phyloP scores from a whole-genome alignment of 75 land plant genomes.

The Picea glauca region DNA sequence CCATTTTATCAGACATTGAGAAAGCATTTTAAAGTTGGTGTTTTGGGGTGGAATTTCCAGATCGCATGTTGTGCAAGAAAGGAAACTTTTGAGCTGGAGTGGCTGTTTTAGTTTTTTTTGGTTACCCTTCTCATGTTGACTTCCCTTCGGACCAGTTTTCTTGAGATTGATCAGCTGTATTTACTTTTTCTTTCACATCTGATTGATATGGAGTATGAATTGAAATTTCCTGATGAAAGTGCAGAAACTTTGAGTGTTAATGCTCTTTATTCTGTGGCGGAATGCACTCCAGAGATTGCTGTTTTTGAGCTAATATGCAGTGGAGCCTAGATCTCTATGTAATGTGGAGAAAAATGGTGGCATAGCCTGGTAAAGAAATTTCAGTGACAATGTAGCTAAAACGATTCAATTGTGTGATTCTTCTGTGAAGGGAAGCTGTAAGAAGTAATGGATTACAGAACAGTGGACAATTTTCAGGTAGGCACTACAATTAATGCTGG shows the following conservation, averaged over 20 bases:
- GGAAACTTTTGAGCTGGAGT: background rate
- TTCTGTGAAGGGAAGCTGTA: background rate
- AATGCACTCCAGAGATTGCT: background rate
- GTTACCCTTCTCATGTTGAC: background rate
- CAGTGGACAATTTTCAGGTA: background rate
- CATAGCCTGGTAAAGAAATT: background rate
- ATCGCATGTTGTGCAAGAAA: background rate
- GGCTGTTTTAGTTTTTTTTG: background rate
- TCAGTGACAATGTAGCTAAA: background rate
- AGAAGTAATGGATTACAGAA: background rate
- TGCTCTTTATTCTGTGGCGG: constrained; percentile 9
- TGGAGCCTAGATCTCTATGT: background rate
- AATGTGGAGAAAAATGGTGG: constrained; percentile 6
- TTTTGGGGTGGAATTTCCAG: no score
- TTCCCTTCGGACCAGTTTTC: background rate
- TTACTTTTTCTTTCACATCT: background rate
- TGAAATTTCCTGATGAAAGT: background rate
- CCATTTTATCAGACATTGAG: no score
- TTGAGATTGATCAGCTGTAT: background rate
- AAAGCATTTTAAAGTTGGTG: no score
- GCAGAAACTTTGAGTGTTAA: no score
- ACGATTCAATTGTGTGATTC: background rate
- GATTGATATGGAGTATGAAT: background rate
- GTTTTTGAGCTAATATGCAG: background rate
- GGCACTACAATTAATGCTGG: background rate